Evolutionary conservation across 108 stramenopile species (phyloP).

Genomic region (Cyclotella sp.): DNA sequence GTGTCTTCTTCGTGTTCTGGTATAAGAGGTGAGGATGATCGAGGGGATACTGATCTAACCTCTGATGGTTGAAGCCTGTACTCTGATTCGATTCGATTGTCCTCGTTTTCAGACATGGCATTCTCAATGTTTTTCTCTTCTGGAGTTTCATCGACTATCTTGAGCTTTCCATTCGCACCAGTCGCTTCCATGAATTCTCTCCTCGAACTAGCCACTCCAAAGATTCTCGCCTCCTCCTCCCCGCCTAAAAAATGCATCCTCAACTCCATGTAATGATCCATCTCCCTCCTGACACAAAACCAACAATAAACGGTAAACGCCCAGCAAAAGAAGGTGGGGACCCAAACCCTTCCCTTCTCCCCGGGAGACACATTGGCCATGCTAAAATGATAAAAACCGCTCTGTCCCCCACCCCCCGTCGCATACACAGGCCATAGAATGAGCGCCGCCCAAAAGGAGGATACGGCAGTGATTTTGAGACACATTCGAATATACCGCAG

Average conservation of each 20-base stretch:
- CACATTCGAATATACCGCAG: slow-evolving; percentile 88
- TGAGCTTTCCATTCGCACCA: slow-evolving; percentile 3
- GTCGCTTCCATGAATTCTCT: neutral
- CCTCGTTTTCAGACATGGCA: neutral
- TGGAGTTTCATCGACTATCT: slow-evolving; percentile 23
- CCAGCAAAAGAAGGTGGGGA: slow-evolving; percentile 87
- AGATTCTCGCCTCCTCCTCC: slow-evolving; percentile 50
- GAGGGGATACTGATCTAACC: neutral
- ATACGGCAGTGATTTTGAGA: slow-evolving; percentile 79
- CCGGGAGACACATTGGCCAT: slow-evolving; percentile 77
- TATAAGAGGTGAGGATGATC: slow-evolving; percentile 42
- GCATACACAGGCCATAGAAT: slow-evolving; percentile 79
- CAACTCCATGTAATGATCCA: slow-evolving; percentile 86
- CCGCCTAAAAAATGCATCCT: slow-evolving; percentile 75
- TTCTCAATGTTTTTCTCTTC: neutral
- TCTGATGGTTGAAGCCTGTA: neutral
- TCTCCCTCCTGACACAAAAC: slow-evolving; percentile 87
- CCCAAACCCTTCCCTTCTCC: slow-evolving; percentile 79
- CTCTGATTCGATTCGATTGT: no score
- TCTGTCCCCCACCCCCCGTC: slow-evolving; percentile 65
- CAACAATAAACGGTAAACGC: slow-evolving; percentile 80
- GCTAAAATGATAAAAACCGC: slow-evolving; percentile 86
- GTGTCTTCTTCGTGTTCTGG: slow-evolving; percentile 41
- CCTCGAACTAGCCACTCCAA: neutral
- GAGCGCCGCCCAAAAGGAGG: slow-evolving; percentile 78